Conservation (phyloP, 1,139 yeast species). For the Sporopachydermia cereana region DNA sequence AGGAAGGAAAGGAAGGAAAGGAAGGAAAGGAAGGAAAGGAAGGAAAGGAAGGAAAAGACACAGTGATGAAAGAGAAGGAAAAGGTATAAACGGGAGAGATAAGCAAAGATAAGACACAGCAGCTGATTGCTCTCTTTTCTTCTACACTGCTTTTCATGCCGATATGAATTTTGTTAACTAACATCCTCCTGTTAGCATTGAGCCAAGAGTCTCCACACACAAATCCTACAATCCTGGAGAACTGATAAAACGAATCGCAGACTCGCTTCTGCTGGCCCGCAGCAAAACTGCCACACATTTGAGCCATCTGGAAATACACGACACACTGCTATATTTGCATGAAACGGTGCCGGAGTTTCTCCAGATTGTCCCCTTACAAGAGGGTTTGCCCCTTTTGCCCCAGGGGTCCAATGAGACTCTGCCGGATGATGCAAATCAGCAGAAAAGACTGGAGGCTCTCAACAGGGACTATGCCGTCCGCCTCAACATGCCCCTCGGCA, state of each 20-base stretch:
- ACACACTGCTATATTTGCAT: neutral
- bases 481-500: neutral
- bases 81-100: no score
- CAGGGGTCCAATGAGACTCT: no score
- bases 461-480: neutral
- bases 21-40: no score
- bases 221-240: neutral
- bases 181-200: neutral
- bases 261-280: neutral
- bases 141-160: no score
- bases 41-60: no score
- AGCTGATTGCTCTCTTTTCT: no score
- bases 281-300: slow-evolving; percentile 7
- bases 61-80: no score
- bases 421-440: no score
- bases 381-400: neutral
- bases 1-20: no score
- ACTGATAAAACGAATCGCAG: neutral
- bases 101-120: no score
- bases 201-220: neutral
- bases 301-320: neutral
- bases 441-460: neutral
- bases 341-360: slow-evolving; percentile 4
- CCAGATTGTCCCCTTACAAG: neutral
- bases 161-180: no score